Evolutionary conservation across 805 yeast genomes (phyloP), one percentile per base, ranked within the genome.

Genomic region (Cyberlindnera americana): DNA sequence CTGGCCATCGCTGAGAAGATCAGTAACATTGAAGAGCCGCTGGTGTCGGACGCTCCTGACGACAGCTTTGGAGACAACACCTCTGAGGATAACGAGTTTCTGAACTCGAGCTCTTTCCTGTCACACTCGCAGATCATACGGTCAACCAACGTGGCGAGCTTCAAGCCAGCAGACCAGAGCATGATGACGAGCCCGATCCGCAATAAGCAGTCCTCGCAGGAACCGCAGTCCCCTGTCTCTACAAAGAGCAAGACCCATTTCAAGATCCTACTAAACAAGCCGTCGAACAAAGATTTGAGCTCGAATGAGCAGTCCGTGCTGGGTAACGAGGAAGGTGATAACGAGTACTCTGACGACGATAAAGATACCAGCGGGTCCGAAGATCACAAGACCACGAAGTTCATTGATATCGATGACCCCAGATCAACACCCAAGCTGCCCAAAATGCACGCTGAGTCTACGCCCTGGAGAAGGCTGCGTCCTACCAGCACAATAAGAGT

Each of bases 381-480:
- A 10, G 37, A 39, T n/a, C 43, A 44, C 27, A 46, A 40, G 25
- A 24, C 49, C 2, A 25, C 52, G 9, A 46, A 41, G 24, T 50
- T 46, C 22, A 44, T 54, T 19, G 59, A 54, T 21, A 55, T 56
- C 23, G 61, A 56, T 35, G 47, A 53, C 43, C 64, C 43, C 37
- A 49, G 24, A 15, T 51, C 47, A 19, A 52, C 46, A 16, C 61
- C 60, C 5, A 49, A 49, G 16, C 44, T 64, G 17, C 70, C 70
- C 13, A 56, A 54, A 38, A 50, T 65, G 34, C 53, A 55, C 16
- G 61, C 58, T 6, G 61, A 65, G 6, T 47, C 61, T 41, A 65
- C 68, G 1, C 69, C 69, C 3, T 65, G 69, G 69, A 56, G 67
- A 35, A 47, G 48, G 28, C 44, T 46, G 12, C 38, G 63, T 27